Conservation (phyloP, 768 basidiomycete genomes). For the Obba rivulosa region DNA sequence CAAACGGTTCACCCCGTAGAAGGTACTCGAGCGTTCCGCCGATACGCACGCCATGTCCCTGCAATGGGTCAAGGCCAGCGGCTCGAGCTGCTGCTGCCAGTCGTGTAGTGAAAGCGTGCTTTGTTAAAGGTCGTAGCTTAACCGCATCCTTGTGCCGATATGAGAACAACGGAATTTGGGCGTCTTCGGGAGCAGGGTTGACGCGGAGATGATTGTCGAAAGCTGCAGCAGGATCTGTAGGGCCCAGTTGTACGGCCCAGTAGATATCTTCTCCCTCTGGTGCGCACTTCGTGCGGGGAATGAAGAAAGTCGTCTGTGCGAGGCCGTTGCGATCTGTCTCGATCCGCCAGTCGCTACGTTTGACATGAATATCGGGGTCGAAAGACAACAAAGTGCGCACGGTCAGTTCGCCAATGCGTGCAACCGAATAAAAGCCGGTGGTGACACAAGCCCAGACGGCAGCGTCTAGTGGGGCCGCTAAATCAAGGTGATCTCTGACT, state of each 20-base stretch:
- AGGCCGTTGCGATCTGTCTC: constrained; percentile 22
- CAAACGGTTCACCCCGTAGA: constrained; percentile 30
- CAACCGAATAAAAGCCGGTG: constrained; percentile 33
- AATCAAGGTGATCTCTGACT: constrained; percentile 24
- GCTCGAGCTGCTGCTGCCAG: constrained; percentile 10
- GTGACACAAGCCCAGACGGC: constrained; percentile 5
- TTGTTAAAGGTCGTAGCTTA: no score
- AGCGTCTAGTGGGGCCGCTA: constrained; percentile 11
- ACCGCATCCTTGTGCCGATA: no score
- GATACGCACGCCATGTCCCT: constrained; percentile 28
- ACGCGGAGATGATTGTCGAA: constrained; percentile 24
- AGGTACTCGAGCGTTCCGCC: constrained; percentile 33
- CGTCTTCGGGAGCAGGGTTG: constrained; percentile 21
- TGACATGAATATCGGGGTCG: constrained; percentile 25
- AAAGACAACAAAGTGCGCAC: constrained; percentile 27
- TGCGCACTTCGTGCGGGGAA: constrained; percentile 26
- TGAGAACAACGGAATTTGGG: constrained; percentile 29
- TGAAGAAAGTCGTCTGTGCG: constrained; percentile 20
- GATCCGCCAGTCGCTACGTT: constrained; percentile 11
- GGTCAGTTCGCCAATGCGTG: constrained; percentile 34
- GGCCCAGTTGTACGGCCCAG: constrained; percentile 25
- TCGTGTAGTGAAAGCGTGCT: constrained; percentile 19
- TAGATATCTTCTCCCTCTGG: constrained; percentile 32
- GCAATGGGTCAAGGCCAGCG: constrained; percentile 10
- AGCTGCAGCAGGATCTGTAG: constrained; percentile 19